Evolutionary conservation across 352 stramenopile genomes (phyloP), one percentile per base, ranked within the genome.

Genomic region (Globisporangium canariense): DNA sequence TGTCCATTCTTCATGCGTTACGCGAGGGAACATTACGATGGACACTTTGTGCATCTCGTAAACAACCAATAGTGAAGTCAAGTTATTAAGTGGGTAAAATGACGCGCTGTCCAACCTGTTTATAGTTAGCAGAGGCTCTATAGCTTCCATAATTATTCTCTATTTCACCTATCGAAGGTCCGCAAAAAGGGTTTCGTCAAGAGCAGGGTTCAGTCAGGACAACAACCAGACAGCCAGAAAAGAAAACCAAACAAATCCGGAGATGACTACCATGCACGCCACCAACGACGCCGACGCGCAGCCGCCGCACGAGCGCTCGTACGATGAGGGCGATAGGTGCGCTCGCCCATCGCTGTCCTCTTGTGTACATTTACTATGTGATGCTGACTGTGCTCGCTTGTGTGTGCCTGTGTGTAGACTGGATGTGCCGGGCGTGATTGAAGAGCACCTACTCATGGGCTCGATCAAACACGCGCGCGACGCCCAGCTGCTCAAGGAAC

Each of bases 391-490:
- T 52, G 20, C 6, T 16, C 14, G 16, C 8, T n/a, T 43, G 20
- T 41, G 36, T 36, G 20, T 58, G 51, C 43, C 30, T 58, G 51
- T 30, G 20, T 30, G 47, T 49, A 86, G 81, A 70, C 70, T 90
- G 32, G 81, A 90, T 41, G 73, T 90, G 32, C 81, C 81, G 14
- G 81, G 81, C 22, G 71, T 90, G 34, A 70, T 90, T 36, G 67
- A 81, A 52, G 74, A 75, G 10, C 73, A 72, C 58, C 61, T 90
- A 58, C 67, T 90, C 30, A 71, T 90, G 58, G 79, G 79, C 36
- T 88, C 79, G n/a, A 71, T 88, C 20, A 71, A 78, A 36, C 81
- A 90, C 63, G 76, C 75, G 30, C 77, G 67, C 49, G 79, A 90
- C 70, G 73, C 74, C 49, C 60, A 65, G 43, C 71, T 90, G 50